These are phyloP conservation scores for Monosporascus sp. DNA, from an alignment of 2,329 filamentous ascomycete species.

Conservation along the genomic window DNA sequence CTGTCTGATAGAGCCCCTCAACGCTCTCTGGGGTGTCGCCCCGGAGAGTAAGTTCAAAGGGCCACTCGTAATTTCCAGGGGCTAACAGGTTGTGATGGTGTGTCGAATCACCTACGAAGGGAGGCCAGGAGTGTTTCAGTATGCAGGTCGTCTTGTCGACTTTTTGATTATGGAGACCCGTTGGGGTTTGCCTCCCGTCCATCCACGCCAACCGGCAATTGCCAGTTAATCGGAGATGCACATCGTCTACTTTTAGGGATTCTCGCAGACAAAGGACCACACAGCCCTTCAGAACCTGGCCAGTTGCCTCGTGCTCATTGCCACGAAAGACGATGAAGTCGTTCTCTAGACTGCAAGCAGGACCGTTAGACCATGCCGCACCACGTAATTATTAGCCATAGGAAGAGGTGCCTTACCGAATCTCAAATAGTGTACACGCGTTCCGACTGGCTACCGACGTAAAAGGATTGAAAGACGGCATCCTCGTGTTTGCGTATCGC, in stretches of 20 bases:
- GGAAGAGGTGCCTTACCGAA: conserved; percentile 41
- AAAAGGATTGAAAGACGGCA: conserved; percentile 55
- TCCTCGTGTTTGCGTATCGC: conserved; percentile 23
- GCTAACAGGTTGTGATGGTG: conserved; percentile 55
- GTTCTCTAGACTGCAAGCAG: conserved; percentile 58
- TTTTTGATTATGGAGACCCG: conserved; percentile 53
- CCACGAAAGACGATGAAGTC: conserved; percentile 77
- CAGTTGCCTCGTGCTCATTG: conserved; percentile 67
- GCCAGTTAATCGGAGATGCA: conserved; percentile 67
- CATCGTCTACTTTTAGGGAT: conserved; percentile 64
- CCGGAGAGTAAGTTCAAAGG: conserved; percentile 69
- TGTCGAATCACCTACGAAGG: conserved; percentile 55
- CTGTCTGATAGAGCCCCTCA: conserved; percentile 81
- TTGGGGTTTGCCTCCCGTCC: conserved; percentile 38
- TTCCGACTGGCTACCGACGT: conserved; percentile 45
- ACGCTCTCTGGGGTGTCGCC: conserved; percentile 78
- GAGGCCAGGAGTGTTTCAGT: conserved; percentile 63
- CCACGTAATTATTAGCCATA: conserved; percentile 1
- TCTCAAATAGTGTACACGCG: conserved; percentile 52
- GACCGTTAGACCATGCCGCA: conserved; percentile 10
- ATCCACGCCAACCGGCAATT: conserved; percentile 64
- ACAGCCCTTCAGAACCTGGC: conserved; percentile 67
- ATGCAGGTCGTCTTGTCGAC: conserved; percentile 56
- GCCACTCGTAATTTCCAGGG: conserved; percentile 78
- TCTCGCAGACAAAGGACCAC: conserved; percentile 69